Conservation (phyloP, 2,329 filamentous ascomycete genomes). For the Fusarium dimerum region DNA sequence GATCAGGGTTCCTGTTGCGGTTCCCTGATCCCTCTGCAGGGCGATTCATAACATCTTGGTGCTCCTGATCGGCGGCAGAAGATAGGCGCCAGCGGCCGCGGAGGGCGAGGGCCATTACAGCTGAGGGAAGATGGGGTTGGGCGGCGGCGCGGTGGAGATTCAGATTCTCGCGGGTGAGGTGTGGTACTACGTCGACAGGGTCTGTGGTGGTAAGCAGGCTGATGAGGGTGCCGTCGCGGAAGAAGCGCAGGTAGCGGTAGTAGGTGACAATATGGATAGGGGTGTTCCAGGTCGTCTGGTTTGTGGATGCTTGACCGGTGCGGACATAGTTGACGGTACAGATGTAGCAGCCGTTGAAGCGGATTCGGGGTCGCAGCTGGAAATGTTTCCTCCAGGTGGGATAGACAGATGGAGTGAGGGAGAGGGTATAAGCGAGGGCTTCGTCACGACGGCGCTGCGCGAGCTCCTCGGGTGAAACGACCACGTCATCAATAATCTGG, state of each 20-base stretch:
- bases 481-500: slow-evolving; percentile 31
- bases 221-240: slow-evolving; percentile 82
- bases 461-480: slow-evolving; percentile 41
- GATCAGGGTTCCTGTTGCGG: slow-evolving; percentile 25
- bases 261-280: slow-evolving; percentile 97
- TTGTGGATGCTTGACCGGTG: slow-evolving; percentile 70
- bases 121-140: slow-evolving; percentile 38
- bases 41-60: slow-evolving; percentile 18
- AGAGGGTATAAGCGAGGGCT: slow-evolving; percentile 38
- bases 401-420: slow-evolving; percentile 48
- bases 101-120: slow-evolving; percentile 69
- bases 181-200: slow-evolving; percentile 83
- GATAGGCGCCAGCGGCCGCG: slow-evolving; percentile 57
- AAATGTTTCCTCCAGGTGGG: slow-evolving; percentile 70
- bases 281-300: slow-evolving; percentile 72
- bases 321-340: slow-evolving; percentile 94
- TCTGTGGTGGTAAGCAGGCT: slow-evolving; percentile 79
- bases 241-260: slow-evolving; percentile 95
- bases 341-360: slow-evolving; percentile 96
- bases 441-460: slow-evolving; percentile 34
- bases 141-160: slow-evolving; percentile 41
- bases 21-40: not conserved
- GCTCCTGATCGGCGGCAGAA: slow-evolving; percentile 35
- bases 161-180: slow-evolving; percentile 73
- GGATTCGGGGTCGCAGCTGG: slow-evolving; percentile 77